Conservation (phyloP, 2,329 filamentous ascomycete genomes). For the Penicillium sp. region DNA sequence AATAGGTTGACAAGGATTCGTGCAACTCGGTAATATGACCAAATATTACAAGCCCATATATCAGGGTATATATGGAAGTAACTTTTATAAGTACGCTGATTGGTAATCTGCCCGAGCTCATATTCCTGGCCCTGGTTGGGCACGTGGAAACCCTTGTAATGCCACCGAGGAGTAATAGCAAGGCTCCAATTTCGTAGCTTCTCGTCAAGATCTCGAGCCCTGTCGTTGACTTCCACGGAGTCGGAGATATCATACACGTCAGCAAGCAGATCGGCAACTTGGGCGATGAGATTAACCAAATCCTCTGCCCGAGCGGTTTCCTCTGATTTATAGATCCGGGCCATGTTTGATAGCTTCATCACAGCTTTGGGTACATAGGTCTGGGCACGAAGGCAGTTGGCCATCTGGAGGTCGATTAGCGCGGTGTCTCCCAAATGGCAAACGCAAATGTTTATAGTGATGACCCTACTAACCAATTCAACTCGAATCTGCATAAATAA, state of each 20-base stretch:
- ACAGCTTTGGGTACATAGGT: background rate
- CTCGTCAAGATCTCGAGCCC: background rate
- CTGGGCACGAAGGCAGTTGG: slow-evolving; percentile 1
- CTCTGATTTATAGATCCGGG: background rate
- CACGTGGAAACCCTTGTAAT: background rate
- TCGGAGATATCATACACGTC: background rate
- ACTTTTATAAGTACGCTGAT: background rate
- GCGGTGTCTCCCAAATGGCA: background rate
- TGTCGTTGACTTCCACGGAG: background rate
- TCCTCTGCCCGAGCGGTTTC: background rate
- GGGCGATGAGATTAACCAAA: background rate
- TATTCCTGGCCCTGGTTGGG: background rate
- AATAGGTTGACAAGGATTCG: background rate
- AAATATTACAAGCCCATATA: slow-evolving; percentile 5
- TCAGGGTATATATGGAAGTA: background rate
- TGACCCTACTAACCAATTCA: background rate
- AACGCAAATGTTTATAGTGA: background rate
- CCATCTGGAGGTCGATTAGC: slow-evolving; percentile 1
- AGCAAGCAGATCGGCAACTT: background rate
- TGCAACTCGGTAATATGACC: background rate
- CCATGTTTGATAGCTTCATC: background rate
- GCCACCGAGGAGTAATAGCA: background rate
- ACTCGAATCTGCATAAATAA: background rate
- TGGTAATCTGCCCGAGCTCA: no score
- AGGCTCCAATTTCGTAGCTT: background rate